A percentile compares a stretch with the other conserved stretches of the same genome.
Conservation (phyloP, 306 rosid genomes). For the Astragalus membranaceus region DNA sequence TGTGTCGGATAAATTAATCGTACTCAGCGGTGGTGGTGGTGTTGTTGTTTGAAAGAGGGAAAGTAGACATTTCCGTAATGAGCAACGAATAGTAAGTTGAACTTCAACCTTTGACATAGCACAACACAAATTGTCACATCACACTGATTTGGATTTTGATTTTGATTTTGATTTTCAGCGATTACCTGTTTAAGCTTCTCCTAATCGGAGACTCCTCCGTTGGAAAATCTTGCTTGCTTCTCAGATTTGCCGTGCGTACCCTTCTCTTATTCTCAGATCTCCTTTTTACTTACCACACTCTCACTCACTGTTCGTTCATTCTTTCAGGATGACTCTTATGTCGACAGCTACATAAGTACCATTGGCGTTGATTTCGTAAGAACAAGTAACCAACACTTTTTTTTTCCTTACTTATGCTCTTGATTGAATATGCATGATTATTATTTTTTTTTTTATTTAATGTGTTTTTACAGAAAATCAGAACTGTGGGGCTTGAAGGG, state of each 20-base stretch:
- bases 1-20: no score
- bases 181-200: slow-evolving; percentile 87
- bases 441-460: neutral
- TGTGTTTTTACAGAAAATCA: slow-evolving; percentile 61
- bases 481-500: slow-evolving; percentile 85
- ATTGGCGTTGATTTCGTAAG: slow-evolving; percentile 93
- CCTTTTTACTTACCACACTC: neutral
- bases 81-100: slow-evolving; percentile 73
- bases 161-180: slow-evolving; percentile 37
- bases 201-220: slow-evolving; percentile 96
- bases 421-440: neutral
- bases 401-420: neutral
- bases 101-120: no score
- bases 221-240: slow-evolving; percentile 90
- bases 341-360: slow-evolving; percentile 91
- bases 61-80: slow-evolving; percentile 21
- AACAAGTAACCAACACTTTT: neutral
- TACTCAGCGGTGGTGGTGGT: neutral
- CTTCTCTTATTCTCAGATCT: neutral
- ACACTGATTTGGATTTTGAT: neutral
- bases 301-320: neutral
- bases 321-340: slow-evolving; percentile 84
- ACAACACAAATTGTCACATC: no score
- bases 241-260: slow-evolving; percentile 70
- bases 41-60: neutral